These are phyloP conservation scores for Nakaseomyces glabratus DNA, from an alignment of 1,139 yeast species.

Conservation along the genomic window DNA sequence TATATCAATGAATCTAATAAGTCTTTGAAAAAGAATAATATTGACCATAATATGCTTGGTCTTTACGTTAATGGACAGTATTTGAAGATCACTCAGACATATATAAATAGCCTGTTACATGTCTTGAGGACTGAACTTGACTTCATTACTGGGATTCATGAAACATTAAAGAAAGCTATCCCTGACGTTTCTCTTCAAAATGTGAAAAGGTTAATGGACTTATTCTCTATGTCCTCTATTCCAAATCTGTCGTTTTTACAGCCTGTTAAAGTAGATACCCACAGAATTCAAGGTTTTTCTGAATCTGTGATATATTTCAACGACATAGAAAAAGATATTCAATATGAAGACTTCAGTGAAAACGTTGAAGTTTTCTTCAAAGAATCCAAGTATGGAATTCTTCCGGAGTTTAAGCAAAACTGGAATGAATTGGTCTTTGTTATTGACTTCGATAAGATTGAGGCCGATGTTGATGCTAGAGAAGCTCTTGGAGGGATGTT, in stretches of 20 bases:
- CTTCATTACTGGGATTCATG: constrained; percentile 11
- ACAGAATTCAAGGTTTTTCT: constrained; percentile 24
- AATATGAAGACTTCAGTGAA: constrained; percentile 41
- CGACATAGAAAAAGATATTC: constrained; percentile 57
- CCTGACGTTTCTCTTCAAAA: constrained; percentile 5
- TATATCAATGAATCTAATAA: constrained; percentile 12
- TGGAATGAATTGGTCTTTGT: constrained; percentile 68
- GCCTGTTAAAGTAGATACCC: constrained; percentile 29
- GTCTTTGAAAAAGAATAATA: constrained; percentile 16
- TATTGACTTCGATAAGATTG: constrained; percentile 48
- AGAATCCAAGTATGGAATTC: constrained; percentile 42
- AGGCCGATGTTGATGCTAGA: constrained; percentile 37
- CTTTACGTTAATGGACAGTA: constrained; percentile 57
- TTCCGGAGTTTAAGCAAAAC: constrained; percentile 66
- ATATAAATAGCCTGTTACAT: constrained; percentile 18
- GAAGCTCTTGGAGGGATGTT: constrained; percentile 42
- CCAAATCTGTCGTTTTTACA: constrained; percentile 21
- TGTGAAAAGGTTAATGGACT: constrained; percentile 14
- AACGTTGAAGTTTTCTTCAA: constrained; percentile 39
- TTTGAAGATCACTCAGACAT: constrained; percentile 19
- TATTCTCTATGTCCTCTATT: constrained; percentile 19
- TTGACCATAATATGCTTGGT: constrained; percentile 35
- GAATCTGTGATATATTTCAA: constrained; percentile 60
- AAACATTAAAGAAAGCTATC: constrained; percentile 10
- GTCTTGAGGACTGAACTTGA: constrained; percentile 18